Evolutionary conservation across 352 stramenopile genomes (phyloP).

Genomic region (Phytophthora pinifolia): DNA sequence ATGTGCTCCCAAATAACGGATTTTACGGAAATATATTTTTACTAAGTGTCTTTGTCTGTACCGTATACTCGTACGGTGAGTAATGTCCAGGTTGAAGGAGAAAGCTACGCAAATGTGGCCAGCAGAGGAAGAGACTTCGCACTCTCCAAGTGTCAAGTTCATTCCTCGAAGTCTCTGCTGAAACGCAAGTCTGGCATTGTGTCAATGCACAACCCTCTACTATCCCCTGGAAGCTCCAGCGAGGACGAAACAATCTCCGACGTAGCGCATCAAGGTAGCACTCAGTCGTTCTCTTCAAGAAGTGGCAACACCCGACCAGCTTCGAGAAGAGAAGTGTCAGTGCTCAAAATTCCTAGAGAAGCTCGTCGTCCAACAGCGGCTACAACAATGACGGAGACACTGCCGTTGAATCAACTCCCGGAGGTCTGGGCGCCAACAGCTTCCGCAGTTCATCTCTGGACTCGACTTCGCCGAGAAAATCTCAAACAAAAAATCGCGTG

Average conservation of each 20-base stretch:
- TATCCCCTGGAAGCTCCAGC: neutral
- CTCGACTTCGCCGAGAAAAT: neutral
- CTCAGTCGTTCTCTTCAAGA: neutral
- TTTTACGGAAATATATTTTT: too few relatives aligned
- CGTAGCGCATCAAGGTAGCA: neutral
- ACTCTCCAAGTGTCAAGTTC: too few relatives aligned
- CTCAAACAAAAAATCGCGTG: neutral
- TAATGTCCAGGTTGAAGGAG: too few relatives aligned
- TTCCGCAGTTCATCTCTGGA: slow-evolving; percentile 1
- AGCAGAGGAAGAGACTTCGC: too few relatives aligned
- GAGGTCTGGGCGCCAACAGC: slow-evolving; percentile 1
- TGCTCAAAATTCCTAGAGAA: slow-evolving; percentile 2
- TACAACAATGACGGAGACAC: too few relatives aligned
- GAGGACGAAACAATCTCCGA: slow-evolving; percentile 4
- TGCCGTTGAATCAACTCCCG: neutral
- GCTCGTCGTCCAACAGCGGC: neutral
- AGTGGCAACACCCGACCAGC: neutral
- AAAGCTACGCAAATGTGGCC: too few relatives aligned
- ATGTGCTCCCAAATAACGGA: too few relatives aligned
- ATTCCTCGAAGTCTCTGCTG: too few relatives aligned
- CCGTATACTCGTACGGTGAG: too few relatives aligned
- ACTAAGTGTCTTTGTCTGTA: too few relatives aligned
- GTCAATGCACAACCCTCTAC: neutral
- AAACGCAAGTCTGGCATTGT: neutral
- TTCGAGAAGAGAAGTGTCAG: neutral